A percentile compares a stretch with the other conserved stretches of the same genome.
These are phyloP conservation scores for Entomophthora muscae DNA, from an alignment of 371 early-diverging fungal genomes.

Conservation along the genomic window DNA sequence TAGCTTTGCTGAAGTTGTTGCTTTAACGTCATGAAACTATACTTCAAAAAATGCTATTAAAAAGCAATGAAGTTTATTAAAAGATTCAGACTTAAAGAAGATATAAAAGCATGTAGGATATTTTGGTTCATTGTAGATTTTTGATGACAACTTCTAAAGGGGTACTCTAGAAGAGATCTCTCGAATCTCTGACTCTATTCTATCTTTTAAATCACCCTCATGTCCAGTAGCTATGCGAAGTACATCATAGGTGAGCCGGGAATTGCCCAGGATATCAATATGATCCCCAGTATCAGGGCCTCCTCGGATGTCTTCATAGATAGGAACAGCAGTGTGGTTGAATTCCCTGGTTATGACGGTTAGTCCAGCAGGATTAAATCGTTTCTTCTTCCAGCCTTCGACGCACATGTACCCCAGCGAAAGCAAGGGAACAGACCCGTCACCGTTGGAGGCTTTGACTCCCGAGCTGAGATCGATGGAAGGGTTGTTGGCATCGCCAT, in stretches of 20 bases:
- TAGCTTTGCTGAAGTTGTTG: too few relatives aligned
- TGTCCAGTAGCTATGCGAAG: slow-evolving; percentile 5
- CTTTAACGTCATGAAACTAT: too few relatives aligned
- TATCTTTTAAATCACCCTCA: background rate
- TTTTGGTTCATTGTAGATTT: too few relatives aligned
- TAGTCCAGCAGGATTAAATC: slow-evolving; percentile 67
- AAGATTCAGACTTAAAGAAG: too few relatives aligned
- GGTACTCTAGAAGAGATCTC: background rate
- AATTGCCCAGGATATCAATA: slow-evolving; percentile 75
- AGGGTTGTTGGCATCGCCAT: slow-evolving; percentile 13
- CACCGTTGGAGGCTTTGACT: slow-evolving; percentile 27
- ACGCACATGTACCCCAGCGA: slow-evolving; percentile 87
- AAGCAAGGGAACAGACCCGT: slow-evolving; percentile 82
- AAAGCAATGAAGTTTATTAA: too few relatives aligned
- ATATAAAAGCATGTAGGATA: too few relatives aligned
- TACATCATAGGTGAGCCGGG: slow-evolving; percentile 21
- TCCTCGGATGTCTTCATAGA: slow-evolving; percentile 46
- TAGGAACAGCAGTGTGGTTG: slow-evolving; percentile 31
- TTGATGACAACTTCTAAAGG: background rate
- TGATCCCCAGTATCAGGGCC: slow-evolving; percentile 74
- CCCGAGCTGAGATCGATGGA: background rate
- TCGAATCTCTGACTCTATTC: background rate
- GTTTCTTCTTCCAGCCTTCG: slow-evolving; percentile 67
- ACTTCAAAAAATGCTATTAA: too few relatives aligned
- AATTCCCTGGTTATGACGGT: slow-evolving; percentile 66